These are phyloP conservation scores for Pholiota adiposa DNA, from an alignment of 1,284 basidiomycete species.

Conservation along the genomic window DNA sequence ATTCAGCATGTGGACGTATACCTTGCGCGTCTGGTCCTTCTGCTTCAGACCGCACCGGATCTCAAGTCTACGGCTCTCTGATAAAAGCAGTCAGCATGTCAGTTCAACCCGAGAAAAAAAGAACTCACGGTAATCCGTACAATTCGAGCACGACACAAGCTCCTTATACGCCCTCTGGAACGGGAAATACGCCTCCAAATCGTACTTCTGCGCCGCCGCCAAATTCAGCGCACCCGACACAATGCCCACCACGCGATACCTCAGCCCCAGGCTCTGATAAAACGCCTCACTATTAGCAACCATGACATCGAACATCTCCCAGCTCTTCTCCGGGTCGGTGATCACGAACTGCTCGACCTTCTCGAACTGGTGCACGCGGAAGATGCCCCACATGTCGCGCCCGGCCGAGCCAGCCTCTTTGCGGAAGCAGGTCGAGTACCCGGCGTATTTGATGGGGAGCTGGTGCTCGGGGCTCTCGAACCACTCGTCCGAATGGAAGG, in stretches of 20 bases:
- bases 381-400: slow-evolving; percentile 99
- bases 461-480: slow-evolving; percentile 92
- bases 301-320: slow-evolving; percentile 95
- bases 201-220: slow-evolving; percentile 96
- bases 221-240: slow-evolving; percentile 97
- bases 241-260: slow-evolving; percentile 95
- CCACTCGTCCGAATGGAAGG: slow-evolving; percentile 95
- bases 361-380: slow-evolving; percentile 99
- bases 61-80: slow-evolving; percentile 90
- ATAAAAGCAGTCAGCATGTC: slow-evolving; percentile 15
- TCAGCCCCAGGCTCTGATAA: slow-evolving; percentile 91
- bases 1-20: slow-evolving; percentile 97
- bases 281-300: slow-evolving; percentile 89
- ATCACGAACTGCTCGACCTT: slow-evolving; percentile 98
- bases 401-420: slow-evolving; percentile 98
- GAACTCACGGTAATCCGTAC: slow-evolving; percentile 90
- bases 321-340: slow-evolving; percentile 92
- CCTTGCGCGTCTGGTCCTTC: slow-evolving; percentile 85
- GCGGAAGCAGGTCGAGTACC: slow-evolving; percentile 96
- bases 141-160: slow-evolving; percentile 90
- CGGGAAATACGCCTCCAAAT: slow-evolving; percentile 99
- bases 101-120: neutral
- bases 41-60: slow-evolving; percentile 89
- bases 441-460: slow-evolving; percentile 87
- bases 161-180: slow-evolving; percentile 98